Base-by-base conservation (phyloP, 2,329 filamentous ascomycete genomes). In the Aspergillus terreus region DNA sequence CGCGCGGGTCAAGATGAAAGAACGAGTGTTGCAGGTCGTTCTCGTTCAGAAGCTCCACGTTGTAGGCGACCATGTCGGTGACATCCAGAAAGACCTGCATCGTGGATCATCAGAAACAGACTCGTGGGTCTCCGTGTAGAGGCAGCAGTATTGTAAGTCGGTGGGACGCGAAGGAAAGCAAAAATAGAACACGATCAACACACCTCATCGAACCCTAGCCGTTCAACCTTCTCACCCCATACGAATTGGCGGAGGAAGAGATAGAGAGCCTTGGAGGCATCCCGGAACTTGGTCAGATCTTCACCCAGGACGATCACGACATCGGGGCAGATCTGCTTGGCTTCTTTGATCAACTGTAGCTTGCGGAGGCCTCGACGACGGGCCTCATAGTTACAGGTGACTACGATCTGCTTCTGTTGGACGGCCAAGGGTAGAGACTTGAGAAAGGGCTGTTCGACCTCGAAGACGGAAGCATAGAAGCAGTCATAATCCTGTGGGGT, bases 301-400 rank as follows among this genome's bases (percentile, higher is more conserved):
- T 97, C 91, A 27, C 92, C 92, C 15, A 95, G 82, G 35, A 94
- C 82, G 45, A 96, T 84, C 47, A 96, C 83, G 14, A 95, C 81
- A 51, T 95, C 89, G 0, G 92, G 91, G 59, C 91, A 96, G 25
- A 85, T 70, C 60, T 80, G 84, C 71, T 83, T 88, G 4, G 92
- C 94, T 56, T 96, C 90, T 48, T 79, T 82, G 65, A 96, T 84
- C 57, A 90, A 81, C 78, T 95, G 91, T 54, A 97, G 79, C 75
- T 99, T 97, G 69, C 82, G 69, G 41, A 78, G 57, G 9, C 76
- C 80, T 54, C 82, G 80, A 47, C 83, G 76, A 33, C 92, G 84
- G 19, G 92, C 92, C 66, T 88, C 89, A 70, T 97, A 97, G 73
- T 97, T 97, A 79, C 90, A 95, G 4, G 91, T 95, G 19, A 92